phyloP scores from a whole-genome alignment of 2,329 filamentous ascomycete genomes.

The Calonectria pseudoturangicola region DNA sequence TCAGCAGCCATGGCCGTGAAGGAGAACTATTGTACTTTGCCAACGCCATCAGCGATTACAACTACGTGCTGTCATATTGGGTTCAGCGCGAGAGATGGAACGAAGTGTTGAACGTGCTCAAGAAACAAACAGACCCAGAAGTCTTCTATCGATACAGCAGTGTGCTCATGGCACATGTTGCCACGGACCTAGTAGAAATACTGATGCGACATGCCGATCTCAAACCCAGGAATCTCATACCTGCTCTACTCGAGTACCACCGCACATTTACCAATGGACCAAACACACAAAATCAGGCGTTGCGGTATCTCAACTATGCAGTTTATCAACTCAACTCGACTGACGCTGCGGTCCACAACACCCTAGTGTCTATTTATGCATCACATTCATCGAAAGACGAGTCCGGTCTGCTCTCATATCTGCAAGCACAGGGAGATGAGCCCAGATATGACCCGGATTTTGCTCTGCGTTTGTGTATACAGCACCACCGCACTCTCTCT shows the following conservation, averaged over 20 bases:
- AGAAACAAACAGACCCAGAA: constrained; percentile 92
- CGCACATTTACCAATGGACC: constrained; percentile 79
- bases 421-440: constrained; percentile 91
- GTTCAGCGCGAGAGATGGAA: constrained; percentile 94
- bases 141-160: constrained; percentile 98
- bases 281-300: constrained; percentile 88
- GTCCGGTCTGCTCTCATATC: constrained; percentile 88
- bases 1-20: constrained; percentile 95
- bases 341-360: constrained; percentile 95
- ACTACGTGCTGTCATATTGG: constrained; percentile 98
- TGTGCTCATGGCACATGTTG: constrained; percentile 93
- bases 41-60: constrained; percentile 90
- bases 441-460: constrained; percentile 96
- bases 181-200: constrained; percentile 93
- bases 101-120: constrained; percentile 90
- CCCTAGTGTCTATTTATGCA: constrained; percentile 95
- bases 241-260: constrained; percentile 95
- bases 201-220: constrained; percentile 93
- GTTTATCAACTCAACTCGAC: constrained; percentile 89
- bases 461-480: constrained; percentile 94
- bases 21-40: constrained; percentile 95
- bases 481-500: constrained; percentile 92
- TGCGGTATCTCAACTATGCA: constrained; percentile 94
- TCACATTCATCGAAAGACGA: constrained; percentile 90
- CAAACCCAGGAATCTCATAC: constrained; percentile 91